A percentile compares a stretch with the other conserved stretches of the same genome.
Evolutionary conservation across 306 rosid species (phyloP).

Genomic region (Spatholobus suberectus): DNA sequence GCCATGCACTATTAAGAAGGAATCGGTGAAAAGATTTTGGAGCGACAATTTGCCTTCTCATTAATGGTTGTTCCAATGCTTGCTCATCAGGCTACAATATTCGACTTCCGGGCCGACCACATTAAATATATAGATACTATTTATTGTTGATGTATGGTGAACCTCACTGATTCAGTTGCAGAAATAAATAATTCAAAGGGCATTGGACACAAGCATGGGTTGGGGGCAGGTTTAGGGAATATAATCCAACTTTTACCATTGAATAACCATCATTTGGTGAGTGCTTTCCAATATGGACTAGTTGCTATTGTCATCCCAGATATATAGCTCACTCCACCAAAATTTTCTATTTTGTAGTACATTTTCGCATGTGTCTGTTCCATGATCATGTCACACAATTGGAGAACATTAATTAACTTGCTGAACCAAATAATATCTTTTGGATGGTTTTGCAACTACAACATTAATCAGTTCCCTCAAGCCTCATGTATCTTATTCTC

Average conservation of each 20-base stretch:
- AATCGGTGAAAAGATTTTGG: not conserved
- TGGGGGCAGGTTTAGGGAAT: not conserved
- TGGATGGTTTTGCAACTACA: not conserved
- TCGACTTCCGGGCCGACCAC: not conserved
- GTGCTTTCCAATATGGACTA: not conserved
- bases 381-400: not conserved
- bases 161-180: not conserved
- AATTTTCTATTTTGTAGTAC: not conserved
- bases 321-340: not conserved
- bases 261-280: slow-evolving; percentile 3
- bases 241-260: not conserved
- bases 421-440: not conserved
- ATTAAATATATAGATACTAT: not conserved
- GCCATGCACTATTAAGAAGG: not conserved
- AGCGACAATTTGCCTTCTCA: not conserved
- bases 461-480: not conserved
- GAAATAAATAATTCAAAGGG: not conserved
- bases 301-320: not conserved
- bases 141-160: not conserved
- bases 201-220: not conserved
- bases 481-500: not conserved
- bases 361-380: not conserved
- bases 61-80: slow-evolving; percentile 2
- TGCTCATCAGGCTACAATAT: not conserved
- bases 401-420: not conserved